These are phyloP conservation scores for Colletotrichum sp. DNA, from an alignment of 2,329 filamentous ascomycete genomes.

Conservation along the genomic window DNA sequence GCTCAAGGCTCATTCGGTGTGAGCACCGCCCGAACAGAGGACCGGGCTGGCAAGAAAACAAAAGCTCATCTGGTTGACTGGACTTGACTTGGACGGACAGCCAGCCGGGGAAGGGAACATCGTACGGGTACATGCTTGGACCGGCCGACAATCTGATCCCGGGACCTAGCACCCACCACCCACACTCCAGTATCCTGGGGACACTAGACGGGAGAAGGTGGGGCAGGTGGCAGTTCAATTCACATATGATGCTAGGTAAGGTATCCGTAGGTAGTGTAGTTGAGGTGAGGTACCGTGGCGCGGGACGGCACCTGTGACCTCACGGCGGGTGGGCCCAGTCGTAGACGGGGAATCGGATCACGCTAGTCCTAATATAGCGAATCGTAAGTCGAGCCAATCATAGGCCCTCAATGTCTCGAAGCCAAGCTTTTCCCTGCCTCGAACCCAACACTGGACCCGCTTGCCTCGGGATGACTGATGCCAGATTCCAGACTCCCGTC, in stretches of 20 bases:
- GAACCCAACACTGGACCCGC: background rate
- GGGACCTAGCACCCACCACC: background rate
- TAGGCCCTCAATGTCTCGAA: too few relatives aligned
- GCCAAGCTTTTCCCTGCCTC: background rate
- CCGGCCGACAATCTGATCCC: background rate
- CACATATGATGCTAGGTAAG: background rate
- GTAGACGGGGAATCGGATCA: background rate
- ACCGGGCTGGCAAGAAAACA: background rate
- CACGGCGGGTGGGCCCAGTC: background rate
- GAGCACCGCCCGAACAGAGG: background rate
- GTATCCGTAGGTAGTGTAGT: too few relatives aligned
- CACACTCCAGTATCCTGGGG: background rate
- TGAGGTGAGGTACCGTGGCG: background rate
- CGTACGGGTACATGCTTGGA: background rate
- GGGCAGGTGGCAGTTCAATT: background rate
- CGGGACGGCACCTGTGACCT: background rate
- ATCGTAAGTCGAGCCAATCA: constrained; percentile 10
- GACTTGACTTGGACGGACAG: background rate
- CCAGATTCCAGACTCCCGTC: background rate
- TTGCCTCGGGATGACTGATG: background rate
- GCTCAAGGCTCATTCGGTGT: background rate
- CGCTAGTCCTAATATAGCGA: background rate
- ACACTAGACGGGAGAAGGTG: background rate
- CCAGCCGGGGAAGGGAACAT: background rate
- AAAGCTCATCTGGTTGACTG: background rate